Evolutionary conservation across 768 basidiomycete species (phyloP), one percentile per base, ranked within the genome.

Genomic region (Termitomyces sp.): DNA sequence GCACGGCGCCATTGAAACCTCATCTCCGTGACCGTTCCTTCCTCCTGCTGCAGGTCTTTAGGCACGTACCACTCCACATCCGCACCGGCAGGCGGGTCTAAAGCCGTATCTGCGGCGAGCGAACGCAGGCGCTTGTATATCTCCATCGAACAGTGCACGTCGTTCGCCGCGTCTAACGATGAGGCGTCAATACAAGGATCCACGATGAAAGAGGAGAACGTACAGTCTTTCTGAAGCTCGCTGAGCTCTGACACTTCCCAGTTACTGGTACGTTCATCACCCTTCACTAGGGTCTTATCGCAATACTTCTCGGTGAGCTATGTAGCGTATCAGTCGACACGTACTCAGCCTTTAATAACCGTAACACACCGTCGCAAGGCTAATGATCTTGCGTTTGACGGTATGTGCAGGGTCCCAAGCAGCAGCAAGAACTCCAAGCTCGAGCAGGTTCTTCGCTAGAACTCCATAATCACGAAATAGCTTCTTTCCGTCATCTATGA

Each of bases 381-480:
- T 67, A 22, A 76, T 69, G 4, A 75, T 67, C 57, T 68, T 72
- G 60, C 72, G 69, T 44, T 68, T 68, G 20, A 39, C 66, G 54
- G 48, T 58, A 18, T 62, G 56, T 4, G 62, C 57, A 18, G 72
- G 65, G 58, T 78, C 76, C 13, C 71, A 76, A 18, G 70, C 64
- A 3, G 64, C 54, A 9, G 75, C 73, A 2, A 78, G 58, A 13
- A 63, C 66, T 3, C 74, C 76, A 1, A 78, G 73, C 61, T 78
- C 77, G 8, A 78, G 68, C 0, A 78, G 66, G 33, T 71, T 72
- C 40, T 69, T 67, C 22, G 70, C 68, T 45, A 76, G 60, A n/a
- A 78, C 69, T 2, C 77, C 77, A 60, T 76, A 77, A 59, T 78
- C 76, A 33, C 70, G 64, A 58, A 75, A 77, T 2, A 78, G 65